Conservation (phyloP, 352 stramenopile species). For the Lagenidium giganteum region DNA sequence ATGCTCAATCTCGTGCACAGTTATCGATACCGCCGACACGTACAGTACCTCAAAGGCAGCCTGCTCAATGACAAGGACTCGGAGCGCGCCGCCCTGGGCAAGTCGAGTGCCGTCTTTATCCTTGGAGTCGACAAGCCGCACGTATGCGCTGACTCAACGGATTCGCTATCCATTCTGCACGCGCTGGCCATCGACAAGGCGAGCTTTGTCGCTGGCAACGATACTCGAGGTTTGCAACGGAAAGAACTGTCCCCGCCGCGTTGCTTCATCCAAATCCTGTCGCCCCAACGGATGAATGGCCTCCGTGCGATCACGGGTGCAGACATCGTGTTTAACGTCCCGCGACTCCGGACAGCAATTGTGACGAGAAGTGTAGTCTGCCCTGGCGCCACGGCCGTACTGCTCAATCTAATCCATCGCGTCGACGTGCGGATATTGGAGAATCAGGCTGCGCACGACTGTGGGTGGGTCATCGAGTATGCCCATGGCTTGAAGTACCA, state of each 20-base stretch:
- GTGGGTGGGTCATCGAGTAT: constrained; percentile 59
- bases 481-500: constrained; percentile 43
- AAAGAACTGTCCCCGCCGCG: constrained; percentile 22
- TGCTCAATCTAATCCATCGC: constrained; percentile 58
- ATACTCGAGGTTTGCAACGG: not conserved
- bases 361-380: constrained; percentile 44
- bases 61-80: constrained; percentile 47
- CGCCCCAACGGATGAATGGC: constrained; percentile 30
- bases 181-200: constrained; percentile 45
- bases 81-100: constrained; percentile 33
- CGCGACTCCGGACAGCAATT: constrained; percentile 39
- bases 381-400: constrained; percentile 36
- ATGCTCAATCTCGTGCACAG: constrained; percentile 36
- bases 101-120: constrained; percentile 48
- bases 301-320: constrained; percentile 46
- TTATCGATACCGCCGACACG: constrained; percentile 37
- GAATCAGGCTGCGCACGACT: no score
- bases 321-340: constrained; percentile 42
- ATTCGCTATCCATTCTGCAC: constrained; percentile 53
- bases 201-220: constrained; percentile 36
- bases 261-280: constrained; percentile 53
- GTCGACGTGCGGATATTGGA: no score
- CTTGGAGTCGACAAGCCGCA: constrained; percentile 38
- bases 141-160: constrained; percentile 28
- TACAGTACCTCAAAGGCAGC: constrained; percentile 50